A percentile compares a stretch with the other conserved stretches of the same genome.
phyloP scores from a whole-genome alignment of 768 basidiomycete species.

The Leccinellum albellum region DNA sequence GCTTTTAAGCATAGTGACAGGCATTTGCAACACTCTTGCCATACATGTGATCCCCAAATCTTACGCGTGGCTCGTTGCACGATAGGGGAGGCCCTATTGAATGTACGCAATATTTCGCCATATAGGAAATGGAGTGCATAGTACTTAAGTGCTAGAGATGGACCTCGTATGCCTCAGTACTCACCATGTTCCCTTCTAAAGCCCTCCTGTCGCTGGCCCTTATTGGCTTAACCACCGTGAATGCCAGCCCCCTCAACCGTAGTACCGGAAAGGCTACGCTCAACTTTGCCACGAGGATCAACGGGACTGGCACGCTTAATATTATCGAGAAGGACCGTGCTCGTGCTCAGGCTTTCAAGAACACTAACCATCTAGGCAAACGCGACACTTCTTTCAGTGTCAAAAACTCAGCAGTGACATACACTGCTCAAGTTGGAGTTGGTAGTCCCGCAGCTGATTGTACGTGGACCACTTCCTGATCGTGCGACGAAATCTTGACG shows the following conservation, averaged over 20 bases:
- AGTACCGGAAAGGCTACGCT: conserved; percentile 12
- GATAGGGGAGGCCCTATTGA: background rate
- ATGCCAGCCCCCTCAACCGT: conserved; percentile 14
- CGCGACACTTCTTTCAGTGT: conserved; percentile 1
- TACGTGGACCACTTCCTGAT: background rate
- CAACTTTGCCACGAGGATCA: conserved; percentile 14
- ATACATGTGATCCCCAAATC: background rate
- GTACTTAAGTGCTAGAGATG: background rate
- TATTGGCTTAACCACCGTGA: conserved; percentile 8
- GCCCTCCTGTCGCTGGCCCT: conserved; percentile 14
- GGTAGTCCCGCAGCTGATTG: conserved; percentile 19
- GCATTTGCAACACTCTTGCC: background rate
- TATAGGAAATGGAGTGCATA: background rate
- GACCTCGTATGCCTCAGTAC: background rate
- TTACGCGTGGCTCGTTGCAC: background rate
- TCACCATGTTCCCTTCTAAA: conserved; percentile 15
- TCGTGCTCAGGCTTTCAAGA: conserved; percentile 2
- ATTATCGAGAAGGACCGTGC: conserved; percentile 7
- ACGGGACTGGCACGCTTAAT: conserved; percentile 6
- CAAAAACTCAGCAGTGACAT: conserved; percentile 20
- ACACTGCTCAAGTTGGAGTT: conserved; percentile 25
- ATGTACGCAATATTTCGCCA: background rate
- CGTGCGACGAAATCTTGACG: too few relatives aligned
- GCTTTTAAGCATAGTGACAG: background rate
- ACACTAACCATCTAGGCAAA: conserved; percentile 28